Evolutionary conservation across 2,329 filamentous ascomycete species (phyloP), one percentile per base, ranked within the genome.

Genomic region (Fusarium sp.): DNA sequence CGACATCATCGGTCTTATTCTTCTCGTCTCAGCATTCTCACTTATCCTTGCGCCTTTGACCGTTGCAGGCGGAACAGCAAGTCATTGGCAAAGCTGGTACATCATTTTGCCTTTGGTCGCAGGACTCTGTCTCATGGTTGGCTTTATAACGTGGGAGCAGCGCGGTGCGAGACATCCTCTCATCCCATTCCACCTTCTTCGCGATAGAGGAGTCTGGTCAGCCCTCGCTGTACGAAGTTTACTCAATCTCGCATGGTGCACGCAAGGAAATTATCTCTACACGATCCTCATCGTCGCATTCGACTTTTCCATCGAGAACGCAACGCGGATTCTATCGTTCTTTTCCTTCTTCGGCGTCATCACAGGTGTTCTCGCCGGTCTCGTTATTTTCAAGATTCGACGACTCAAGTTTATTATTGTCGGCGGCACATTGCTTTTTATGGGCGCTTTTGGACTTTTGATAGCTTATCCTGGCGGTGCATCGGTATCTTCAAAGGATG

Each of bases 151-250:
- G 5, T 90, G 88, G 87, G 87, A 90, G 68, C 79, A 77, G 23
- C 80, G 75, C 1, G 82, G 84, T 34, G 82, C 83, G 3, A 80
- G 85, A 7, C 72, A 71, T 47, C 88, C 88, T 0, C 83, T 90
- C 71, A 76, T 89, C 1, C 88, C 88, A 1, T 89, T 89, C 74
- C 76, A 84, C 70, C 80, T 90, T 0, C 78, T 90, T 23, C 84
- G 82, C 62, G 87, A 90, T 63, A 84, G 88, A n/a, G 85, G 84
- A 0, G 86, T 90, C 2, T 90, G 87, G 87, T 86, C 84, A 3
- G 85, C 88, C 1, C 77, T 90, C 12, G 87, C 85, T 0, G 86
- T 90, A 45, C 83, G 82, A 4, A 78, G 79, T 59, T 73, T 85
- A 57, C 79, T 87, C 46, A 86, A 84, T 73, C 82, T 85, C 61